Evolutionary conservation across 2,329 filamentous ascomycete genomes (phyloP).

Genomic region (Pseudogymnoascus sp.): DNA sequence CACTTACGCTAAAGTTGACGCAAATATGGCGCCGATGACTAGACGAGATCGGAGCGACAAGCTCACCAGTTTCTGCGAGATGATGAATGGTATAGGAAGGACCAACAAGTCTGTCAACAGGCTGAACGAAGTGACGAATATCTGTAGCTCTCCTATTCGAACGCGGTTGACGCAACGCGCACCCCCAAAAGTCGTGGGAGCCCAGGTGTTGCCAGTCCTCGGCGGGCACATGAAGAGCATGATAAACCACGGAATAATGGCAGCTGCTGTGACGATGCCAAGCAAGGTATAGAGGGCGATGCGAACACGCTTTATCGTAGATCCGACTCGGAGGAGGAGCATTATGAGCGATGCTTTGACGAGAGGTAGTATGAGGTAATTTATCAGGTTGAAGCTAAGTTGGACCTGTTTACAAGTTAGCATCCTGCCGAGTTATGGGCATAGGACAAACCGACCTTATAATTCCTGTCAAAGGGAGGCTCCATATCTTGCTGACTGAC

Average conservation of each 20-base stretch:
- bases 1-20: neutral
- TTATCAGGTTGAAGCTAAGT: neutral
- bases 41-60: neutral
- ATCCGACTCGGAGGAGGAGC: neutral
- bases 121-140: neutral
- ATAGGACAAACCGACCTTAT: neutral
- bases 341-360: neutral
- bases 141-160: neutral
- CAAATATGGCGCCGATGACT: neutral
- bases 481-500: neutral
- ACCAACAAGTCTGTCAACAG: neutral
- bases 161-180: neutral
- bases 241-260: neutral
- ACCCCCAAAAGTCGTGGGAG: neutral
- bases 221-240: slow-evolving; percentile 1
- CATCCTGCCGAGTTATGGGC: neutral
- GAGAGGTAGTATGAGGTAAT: neutral
- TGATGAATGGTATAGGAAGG: neutral
- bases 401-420: neutral
- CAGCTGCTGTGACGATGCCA: neutral
- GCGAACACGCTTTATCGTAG: neutral
- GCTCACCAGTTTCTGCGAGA: neutral
- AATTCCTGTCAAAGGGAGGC: neutral
- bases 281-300: neutral
- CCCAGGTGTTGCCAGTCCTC: neutral